Percentiles rank a stretch among this genome's conserved stretches.
Evolutionary conservation across 306 rosid genomes (phyloP).

Genomic region (Prunus kanzakura): DNA sequence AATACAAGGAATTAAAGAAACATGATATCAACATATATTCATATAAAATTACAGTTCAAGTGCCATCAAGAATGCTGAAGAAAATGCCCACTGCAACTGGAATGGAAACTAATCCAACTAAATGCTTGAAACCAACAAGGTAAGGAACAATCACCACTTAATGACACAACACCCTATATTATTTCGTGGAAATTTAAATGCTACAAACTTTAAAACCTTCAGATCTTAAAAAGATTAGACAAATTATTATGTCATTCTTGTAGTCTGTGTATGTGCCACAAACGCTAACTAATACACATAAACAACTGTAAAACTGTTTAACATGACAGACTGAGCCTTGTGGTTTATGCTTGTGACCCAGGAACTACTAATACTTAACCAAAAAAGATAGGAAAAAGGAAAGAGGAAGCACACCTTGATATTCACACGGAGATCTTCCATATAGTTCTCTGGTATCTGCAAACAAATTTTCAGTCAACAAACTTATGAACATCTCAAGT

Average conservation of each 20-base stretch:
- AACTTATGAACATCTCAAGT: neutral
- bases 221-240: neutral
- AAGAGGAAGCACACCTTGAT: constrained; percentile 58
- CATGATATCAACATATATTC: neutral
- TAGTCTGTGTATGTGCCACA: too few species aligned
- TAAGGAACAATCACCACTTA: neutral
- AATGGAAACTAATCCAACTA: neutral
- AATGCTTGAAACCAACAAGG: neutral
- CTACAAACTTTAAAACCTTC: neutral
- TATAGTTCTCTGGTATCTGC: constrained; percentile 51
- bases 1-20: neutral
- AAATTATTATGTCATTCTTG: neutral
- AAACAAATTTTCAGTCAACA: constrained; percentile 26
- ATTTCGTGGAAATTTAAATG: neutral
- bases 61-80: neutral
- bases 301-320: too few species aligned
- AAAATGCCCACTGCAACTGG: neutral
- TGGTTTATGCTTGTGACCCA: too few species aligned
- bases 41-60: neutral
- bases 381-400: neutral
- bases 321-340: too few species aligned
- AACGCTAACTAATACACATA: too few species aligned
- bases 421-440: constrained; percentile 64
- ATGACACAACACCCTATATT: neutral
- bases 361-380: neutral